A percentile compares a stretch with the other conserved stretches of the same genome.
Conservation (phyloP, 2,329 filamentous ascomycete species). For the Chalaropsis ovoidea region DNA sequence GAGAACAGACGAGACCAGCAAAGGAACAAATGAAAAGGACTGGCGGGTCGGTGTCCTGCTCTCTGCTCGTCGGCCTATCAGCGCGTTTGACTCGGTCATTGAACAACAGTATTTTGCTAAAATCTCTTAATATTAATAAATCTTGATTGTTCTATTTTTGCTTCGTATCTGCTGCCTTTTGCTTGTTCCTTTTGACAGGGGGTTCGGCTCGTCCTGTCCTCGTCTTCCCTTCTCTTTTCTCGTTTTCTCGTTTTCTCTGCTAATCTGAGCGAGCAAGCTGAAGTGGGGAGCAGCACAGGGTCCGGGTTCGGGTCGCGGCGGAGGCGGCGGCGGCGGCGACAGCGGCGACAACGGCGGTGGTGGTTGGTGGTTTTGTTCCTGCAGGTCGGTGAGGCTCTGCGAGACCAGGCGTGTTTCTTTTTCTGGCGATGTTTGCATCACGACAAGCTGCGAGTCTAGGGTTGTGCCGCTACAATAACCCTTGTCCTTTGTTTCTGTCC, state of each 20-base stretch:
- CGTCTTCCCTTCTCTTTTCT: background rate
- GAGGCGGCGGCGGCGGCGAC: background rate
- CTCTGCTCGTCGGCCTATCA: background rate
- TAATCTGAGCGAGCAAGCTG: background rate
- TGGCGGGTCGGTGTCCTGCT: background rate
- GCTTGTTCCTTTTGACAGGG: background rate
- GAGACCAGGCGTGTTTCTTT: background rate
- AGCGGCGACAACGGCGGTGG: background rate
- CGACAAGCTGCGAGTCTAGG: background rate
- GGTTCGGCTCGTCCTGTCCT: background rate
- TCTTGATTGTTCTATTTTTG: slow-evolving; percentile 2
- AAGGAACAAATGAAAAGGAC: background rate
- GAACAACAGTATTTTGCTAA: background rate
- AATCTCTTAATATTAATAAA: background rate
- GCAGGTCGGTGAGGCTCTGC: no score
- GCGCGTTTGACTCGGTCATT: background rate
- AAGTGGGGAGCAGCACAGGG: background rate
- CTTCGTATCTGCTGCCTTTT: background rate
- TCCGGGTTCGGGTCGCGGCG: background rate
- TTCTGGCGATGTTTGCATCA: background rate
- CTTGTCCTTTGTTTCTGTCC: background rate
- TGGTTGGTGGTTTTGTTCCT: background rate
- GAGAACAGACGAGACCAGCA: no score
- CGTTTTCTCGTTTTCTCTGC: no score
- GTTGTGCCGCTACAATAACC: background rate